Percentiles rank a stretch among this genome's conserved stretches.
phyloP scores from a whole-genome alignment of 768 basidiomycete genomes.

The Calocybe gangraenosa region DNA sequence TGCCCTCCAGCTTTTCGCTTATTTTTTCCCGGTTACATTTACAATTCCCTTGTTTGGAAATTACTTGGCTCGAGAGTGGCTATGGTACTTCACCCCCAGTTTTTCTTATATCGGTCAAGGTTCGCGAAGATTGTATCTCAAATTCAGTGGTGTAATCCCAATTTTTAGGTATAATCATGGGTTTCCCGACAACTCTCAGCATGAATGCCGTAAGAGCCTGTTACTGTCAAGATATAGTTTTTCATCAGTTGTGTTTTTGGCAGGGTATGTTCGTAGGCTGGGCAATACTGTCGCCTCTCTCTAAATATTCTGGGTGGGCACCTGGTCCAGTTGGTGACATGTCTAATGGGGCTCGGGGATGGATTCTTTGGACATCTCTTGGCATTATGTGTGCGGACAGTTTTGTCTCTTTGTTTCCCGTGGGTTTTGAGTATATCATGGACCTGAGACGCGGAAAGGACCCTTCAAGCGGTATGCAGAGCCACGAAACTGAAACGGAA shows the following conservation, averaged over 20 bases:
- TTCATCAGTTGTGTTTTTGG: conserved; percentile 1
- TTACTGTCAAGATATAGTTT: neutral
- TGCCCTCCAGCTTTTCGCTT: conserved; percentile 72
- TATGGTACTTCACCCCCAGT: conserved; percentile 92
- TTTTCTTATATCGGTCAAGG: conserved; percentile 93
- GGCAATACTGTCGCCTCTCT: conserved; percentile 87
- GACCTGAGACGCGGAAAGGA: conserved; percentile 20
- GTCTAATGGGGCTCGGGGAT: conserved; percentile 84
- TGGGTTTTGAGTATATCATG: conserved; percentile 49
- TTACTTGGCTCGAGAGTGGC: conserved; percentile 81
- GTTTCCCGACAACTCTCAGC: conserved; percentile 87
- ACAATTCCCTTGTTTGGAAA: conserved; percentile 82
- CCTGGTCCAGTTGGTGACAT: conserved; percentile 89
- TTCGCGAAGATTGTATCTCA: conserved; percentile 16
- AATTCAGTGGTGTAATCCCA: conserved; percentile 1
- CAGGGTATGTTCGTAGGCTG: conserved; percentile 97
- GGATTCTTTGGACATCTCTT: conserved; percentile 95
- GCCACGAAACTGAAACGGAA: conserved; percentile 69
- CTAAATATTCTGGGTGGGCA: conserved; percentile 84
- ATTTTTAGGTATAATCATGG: conserved; percentile 87
- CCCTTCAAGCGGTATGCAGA: conserved; percentile 27
- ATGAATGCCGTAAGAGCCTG: conserved; percentile 81
- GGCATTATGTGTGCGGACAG: conserved; percentile 96
- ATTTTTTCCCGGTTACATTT: conserved; percentile 88
- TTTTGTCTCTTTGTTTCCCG: conserved; percentile 79